phyloP scores from a whole-genome alignment of 2,329 filamentous ascomycete genomes.

The Tolypocladium endophyticum region DNA sequence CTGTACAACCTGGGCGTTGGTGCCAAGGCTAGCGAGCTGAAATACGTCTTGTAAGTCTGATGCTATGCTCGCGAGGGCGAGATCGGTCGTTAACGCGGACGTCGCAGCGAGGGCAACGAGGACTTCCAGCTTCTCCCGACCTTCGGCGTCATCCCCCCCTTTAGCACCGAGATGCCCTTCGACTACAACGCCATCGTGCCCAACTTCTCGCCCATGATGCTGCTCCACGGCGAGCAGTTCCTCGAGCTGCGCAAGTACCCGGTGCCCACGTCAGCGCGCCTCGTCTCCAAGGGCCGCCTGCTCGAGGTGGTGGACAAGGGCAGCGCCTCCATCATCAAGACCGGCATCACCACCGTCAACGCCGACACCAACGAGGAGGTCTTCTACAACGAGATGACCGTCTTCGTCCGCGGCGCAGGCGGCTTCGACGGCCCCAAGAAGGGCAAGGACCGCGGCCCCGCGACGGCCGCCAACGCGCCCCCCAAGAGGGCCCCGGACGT shows the following conservation, averaged over 20 bases:
- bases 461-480: constrained; percentile 68
- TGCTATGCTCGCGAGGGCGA: neutral
- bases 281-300: constrained; percentile 67
- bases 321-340: constrained; percentile 72
- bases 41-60: constrained; percentile 59
- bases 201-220: constrained; percentile 98
- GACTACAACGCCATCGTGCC: constrained; percentile 73
- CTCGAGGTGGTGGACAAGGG: constrained; percentile 97
- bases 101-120: constrained; percentile 61
- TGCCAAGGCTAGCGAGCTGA: constrained; percentile 79
- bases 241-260: constrained; percentile 90
- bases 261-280: constrained; percentile 71
- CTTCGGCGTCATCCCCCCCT: constrained; percentile 94
- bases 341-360: constrained; percentile 72
- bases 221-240: constrained; percentile 97
- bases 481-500: constrained; percentile 70
- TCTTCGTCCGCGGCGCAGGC: constrained; percentile 84
- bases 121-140: constrained; percentile 91
- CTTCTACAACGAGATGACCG: constrained; percentile 94
- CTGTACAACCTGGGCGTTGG: constrained; percentile 94
- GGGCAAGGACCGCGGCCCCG: constrained; percentile 64
- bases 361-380: constrained; percentile 78
- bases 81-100: neutral
- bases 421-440: constrained; percentile 82
- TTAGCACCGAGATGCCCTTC: constrained; percentile 74